A percentile compares a stretch with the other conserved stretches of the same genome.
Conservation (phyloP, 2,329 filamentous ascomycete genomes). For the Phoma sp. region DNA sequence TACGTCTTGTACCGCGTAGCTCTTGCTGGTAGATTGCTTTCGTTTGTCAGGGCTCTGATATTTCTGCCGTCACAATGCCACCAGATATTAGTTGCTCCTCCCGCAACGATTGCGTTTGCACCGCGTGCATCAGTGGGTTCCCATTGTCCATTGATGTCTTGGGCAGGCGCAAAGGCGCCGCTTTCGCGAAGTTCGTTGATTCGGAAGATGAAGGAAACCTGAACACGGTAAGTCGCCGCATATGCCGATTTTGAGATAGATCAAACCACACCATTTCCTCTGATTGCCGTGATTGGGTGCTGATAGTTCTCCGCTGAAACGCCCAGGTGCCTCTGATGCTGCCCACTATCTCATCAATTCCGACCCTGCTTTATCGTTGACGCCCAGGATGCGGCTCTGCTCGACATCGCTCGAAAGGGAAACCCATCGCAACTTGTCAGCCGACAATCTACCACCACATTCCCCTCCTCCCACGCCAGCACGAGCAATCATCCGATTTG, state of each 20-base stretch:
- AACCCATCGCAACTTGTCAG: constrained; percentile 31
- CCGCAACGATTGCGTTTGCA: neutral
- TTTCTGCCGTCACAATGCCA: constrained; percentile 1
- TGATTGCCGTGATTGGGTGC: neutral
- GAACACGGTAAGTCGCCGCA: no score
- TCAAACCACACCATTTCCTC: no score
- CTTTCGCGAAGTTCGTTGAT: constrained; percentile 35
- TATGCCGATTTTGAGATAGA: no score
- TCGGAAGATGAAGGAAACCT: constrained; percentile 27
- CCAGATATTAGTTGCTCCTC: neutral
- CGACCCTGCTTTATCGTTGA: constrained; percentile 34
- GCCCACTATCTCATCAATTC: neutral
- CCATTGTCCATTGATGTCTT: constrained; percentile 18
- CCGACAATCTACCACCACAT: constrained; percentile 27
- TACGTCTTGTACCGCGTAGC: constrained; percentile 15
- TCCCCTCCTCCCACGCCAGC: constrained; percentile 18
- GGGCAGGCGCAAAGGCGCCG: neutral
- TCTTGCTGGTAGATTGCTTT: neutral
- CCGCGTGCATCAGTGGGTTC: constrained; percentile 16
- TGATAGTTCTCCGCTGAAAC: neutral
- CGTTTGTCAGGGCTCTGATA: neutral
- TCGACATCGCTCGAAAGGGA: constrained; percentile 6
- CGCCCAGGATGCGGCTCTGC: constrained; percentile 43
- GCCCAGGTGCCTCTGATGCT: neutral
- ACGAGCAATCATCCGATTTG: constrained; percentile 42